Base-by-base conservation (phyloP, 2,329 filamentous ascomycete genomes). In the Xylariaceae sp. region DNA sequence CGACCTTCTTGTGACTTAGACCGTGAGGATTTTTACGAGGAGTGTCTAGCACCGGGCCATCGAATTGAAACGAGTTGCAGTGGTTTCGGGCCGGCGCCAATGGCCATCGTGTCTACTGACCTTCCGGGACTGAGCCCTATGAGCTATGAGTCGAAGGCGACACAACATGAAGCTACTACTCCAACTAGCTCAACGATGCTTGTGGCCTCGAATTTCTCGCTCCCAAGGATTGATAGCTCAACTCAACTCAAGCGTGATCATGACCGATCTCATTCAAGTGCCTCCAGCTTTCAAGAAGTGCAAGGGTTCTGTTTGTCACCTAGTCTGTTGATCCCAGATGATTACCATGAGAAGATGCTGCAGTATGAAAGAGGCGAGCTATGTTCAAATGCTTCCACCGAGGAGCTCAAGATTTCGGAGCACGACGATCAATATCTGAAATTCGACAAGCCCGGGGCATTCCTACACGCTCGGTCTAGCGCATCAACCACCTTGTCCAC, bases 231-330 rank as follows among this genome's bases (percentile, higher is more conserved):
- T 43, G 69, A 80, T 60, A 69, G 69, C 34, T 70, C 69, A 8
- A 58, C 71, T 60, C 57, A 71, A 60, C 45, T 69, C 62, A 50
- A 68, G 71, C 58, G 67, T 17, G 66, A 60, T 17, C 75, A 78
- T 53, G 68, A 70, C 34, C 76, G 76, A 46, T 76, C 71, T 28
- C 71, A 73, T 23, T 84, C 84, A 3, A 76, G 78, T 12, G 76
- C 78, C 0, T 82, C 79, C 2, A 85, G 78, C 67, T 86, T 84
- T 69, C 81, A 80, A 64, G 85, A 87, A 68, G 80, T 79, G 0
- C 81, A 86, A 53, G 82, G 81, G 12, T 86, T 87, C 66, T 79
- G 76, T 37, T 71, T 87, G 29, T 87, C 85, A 6, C 85, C 86
- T 0, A 83, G 83, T 3, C 75, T 88, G n/a, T 76, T 88, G 46